Conservation (phyloP, 177 flowering plant genomes). For the Vitis hybrid region DNA sequence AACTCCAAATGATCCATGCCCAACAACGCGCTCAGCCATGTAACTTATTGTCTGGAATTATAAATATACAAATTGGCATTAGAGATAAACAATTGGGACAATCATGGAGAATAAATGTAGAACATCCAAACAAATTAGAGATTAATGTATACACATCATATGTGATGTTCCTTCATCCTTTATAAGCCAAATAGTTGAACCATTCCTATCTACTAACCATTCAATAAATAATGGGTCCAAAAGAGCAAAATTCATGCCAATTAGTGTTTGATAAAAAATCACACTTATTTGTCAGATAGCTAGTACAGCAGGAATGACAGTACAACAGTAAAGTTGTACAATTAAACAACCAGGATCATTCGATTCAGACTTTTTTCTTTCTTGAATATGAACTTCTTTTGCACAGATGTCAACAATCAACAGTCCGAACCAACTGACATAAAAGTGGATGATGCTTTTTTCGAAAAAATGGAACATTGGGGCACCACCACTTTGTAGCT, state of each 20-base stretch:
- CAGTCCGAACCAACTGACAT: too few species aligned
- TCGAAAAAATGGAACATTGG: background rate
- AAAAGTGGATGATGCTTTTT: background rate
- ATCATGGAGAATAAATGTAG: background rate
- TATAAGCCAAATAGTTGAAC: too few species aligned
- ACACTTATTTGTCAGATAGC: background rate
- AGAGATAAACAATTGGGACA: background rate
- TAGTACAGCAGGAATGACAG: background rate
- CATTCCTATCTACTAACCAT: too few species aligned
- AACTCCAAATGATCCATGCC: conserved; percentile 74
- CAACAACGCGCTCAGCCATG: conserved; percentile 75
- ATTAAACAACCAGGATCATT: background rate
- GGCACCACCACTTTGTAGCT: background rate
- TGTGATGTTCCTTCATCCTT: too few species aligned
- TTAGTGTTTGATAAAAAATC: background rate
- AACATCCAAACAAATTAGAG: background rate
- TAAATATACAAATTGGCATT: background rate
- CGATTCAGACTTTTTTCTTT: background rate
- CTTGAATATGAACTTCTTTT: background rate
- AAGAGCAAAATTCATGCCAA: background rate
- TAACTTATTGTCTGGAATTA: conserved; percentile 55
- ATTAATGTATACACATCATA: too few species aligned
- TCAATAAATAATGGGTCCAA: background rate
- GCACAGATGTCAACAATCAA: background rate
- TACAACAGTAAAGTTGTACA: background rate